Percentiles rank a stretch among this genome's conserved stretches.
phyloP scores from a whole-genome alignment of 306 rosid genomes.

The Leucaena leucocephala region DNA sequence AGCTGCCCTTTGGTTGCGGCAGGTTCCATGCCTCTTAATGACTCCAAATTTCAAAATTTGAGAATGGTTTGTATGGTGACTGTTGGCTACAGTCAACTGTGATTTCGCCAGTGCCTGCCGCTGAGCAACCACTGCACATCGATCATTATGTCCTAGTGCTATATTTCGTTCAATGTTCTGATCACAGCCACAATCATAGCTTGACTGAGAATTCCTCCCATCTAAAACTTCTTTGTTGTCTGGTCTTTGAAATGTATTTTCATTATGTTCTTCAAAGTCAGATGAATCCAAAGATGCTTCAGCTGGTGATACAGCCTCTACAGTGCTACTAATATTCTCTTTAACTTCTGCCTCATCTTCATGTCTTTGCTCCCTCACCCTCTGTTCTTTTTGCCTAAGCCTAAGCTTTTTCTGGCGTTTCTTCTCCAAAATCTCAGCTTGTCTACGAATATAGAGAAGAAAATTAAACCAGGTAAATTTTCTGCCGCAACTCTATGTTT shows the following conservation, averaged over 20 bases:
- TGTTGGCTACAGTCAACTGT: constrained; percentile 48
- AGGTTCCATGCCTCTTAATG: constrained; percentile 56
- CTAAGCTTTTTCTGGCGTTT: constrained; percentile 83
- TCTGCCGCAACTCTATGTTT: not conserved
- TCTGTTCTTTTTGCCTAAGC: constrained; percentile 66
- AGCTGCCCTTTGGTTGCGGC: constrained; percentile 50
- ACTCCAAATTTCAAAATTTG: constrained; percentile 59
- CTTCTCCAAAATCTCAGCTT: constrained; percentile 10
- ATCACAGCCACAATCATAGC: constrained; percentile 45
- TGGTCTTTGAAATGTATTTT: constrained; percentile 38
- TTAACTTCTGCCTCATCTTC: constrained; percentile 50
- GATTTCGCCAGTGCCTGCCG: constrained; percentile 43
- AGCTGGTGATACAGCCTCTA: constrained; percentile 35
- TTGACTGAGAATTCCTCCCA: constrained; percentile 38
- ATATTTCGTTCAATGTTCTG: constrained; percentile 52
- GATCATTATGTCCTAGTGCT: constrained; percentile 44
- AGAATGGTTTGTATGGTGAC: constrained; percentile 54
- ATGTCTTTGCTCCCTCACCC: constrained; percentile 52
- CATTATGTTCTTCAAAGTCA: constrained; percentile 43
- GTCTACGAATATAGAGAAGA: constrained; percentile 49
- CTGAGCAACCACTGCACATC: constrained; percentile 37
- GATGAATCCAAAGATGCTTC: constrained; percentile 51
- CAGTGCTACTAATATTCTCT: constrained; percentile 45
- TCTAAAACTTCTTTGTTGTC: constrained; percentile 50
- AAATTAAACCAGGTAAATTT: constrained; percentile 13